phyloP scores from a whole-genome alignment of 257 asterid species.

The Nicotiana otophora region DNA sequence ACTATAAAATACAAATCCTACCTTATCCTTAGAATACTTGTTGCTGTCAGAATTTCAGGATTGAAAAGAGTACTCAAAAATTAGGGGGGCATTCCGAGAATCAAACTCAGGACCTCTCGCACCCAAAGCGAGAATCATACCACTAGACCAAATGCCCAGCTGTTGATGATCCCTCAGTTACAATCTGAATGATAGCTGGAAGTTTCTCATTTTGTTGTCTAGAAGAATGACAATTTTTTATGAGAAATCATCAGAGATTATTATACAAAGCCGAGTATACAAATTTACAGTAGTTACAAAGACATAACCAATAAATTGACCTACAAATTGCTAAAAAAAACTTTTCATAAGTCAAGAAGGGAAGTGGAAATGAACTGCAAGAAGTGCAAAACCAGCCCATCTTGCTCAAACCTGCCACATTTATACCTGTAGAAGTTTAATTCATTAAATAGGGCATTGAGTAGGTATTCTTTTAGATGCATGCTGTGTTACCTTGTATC shows the following conservation, averaged over 20 bases:
- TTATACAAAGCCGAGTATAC: neutral
- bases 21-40: neutral
- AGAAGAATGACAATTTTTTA: neutral
- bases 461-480: neutral
- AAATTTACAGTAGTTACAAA: neutral
- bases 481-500: neutral
- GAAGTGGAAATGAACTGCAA: neutral
- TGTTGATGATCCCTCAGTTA: neutral
- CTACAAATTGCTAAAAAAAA: neutral
- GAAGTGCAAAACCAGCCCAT: neutral
- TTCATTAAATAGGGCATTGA: neutral
- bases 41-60: neutral
- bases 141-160: conserved; percentile 81
- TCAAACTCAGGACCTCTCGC: conserved; percentile 73
- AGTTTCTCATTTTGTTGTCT: neutral
- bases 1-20: neutral
- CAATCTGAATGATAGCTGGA: neutral
- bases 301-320: neutral
- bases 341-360: neutral
- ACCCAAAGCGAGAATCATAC: conserved; percentile 83
- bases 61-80: no score
- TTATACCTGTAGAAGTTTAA: neutral
- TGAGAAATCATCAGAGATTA: no score
- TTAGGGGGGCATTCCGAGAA: conserved; percentile 55
- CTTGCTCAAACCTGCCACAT: neutral